Conservation (phyloP, 306 rosid genomes). For the Fragaria iinumae region DNA sequence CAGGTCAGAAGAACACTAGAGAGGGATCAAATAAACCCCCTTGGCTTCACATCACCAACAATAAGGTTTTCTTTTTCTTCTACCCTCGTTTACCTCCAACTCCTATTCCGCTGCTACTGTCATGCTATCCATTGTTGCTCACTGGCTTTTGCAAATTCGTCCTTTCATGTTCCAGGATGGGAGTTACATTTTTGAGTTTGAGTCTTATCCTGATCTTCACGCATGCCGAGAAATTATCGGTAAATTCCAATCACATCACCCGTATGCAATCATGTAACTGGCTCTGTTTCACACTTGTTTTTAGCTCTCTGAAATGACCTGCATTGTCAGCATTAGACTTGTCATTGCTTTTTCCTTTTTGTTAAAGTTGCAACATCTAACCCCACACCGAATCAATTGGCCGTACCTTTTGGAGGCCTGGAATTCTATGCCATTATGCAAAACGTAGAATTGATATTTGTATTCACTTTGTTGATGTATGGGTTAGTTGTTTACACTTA, state of each 20-base stretch:
- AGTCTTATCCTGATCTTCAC: conserved; percentile 75
- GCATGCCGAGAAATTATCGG: conserved; percentile 79
- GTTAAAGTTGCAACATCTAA: not conserved
- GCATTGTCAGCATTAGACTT: not conserved
- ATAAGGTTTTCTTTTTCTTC: conserved; percentile 51
- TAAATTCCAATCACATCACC: conserved; percentile 31
- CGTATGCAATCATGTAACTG: not conserved
- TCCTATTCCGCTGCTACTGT: conserved; percentile 2
- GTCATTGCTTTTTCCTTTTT: not conserved
- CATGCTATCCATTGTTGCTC: not conserved
- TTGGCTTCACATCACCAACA: conserved; percentile 69
- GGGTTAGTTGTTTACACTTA: conserved; percentile 19
- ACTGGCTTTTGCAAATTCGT: conserved; percentile 6
- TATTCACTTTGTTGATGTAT: not conserved
- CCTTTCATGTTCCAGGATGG: conserved; percentile 55
- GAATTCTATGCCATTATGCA: not conserved
- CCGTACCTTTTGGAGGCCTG: not conserved
- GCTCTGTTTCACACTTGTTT: conserved; percentile 18
- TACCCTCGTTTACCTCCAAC: not conserved
- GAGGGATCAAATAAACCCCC: conserved; percentile 92
- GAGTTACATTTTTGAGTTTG: conserved; percentile 84
- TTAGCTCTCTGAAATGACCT: not conserved
- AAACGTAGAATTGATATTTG: not conserved
- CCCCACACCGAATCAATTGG: not conserved
- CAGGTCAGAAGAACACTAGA: conserved; percentile 78